These are phyloP conservation scores for Acanthamoeba royreba DNA, from an alignment of 208 protist species.

Conservation along the genomic window DNA sequence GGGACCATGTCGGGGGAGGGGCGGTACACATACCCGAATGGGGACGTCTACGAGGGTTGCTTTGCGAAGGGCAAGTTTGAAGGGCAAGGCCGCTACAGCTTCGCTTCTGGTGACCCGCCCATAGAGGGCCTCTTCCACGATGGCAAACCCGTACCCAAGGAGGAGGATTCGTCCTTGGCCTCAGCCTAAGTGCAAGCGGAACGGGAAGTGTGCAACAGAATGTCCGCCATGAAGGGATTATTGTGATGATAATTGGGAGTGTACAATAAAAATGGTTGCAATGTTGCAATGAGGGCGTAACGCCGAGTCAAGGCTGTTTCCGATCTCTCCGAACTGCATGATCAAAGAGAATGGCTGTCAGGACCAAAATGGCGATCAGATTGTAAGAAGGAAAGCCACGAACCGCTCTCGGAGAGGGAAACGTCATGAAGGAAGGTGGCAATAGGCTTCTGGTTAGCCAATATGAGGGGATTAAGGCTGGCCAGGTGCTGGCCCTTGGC, in stretches of 20 bases:
- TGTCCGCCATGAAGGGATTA: too few species aligned
- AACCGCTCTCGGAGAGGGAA: neutral
- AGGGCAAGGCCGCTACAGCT: neutral
- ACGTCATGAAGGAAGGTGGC: neutral
- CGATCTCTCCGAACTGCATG: neutral
- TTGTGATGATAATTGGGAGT: too few species aligned
- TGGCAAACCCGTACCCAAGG: neutral
- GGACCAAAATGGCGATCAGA: neutral
- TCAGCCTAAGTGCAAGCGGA: too few species aligned
- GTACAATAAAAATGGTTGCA: neutral
- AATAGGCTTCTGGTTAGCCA: neutral
- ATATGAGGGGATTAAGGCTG: neutral
- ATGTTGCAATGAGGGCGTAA: neutral
- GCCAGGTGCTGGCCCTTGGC: neutral
- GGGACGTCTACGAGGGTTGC: neutral
- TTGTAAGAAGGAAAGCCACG: neutral
- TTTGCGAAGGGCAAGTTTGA: neutral
- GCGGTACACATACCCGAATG: neutral
- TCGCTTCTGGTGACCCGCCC: neutral
- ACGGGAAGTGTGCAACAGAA: too few species aligned
- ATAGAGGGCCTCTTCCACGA: neutral
- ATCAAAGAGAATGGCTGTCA: too few species aligned
- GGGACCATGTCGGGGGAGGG: neutral
- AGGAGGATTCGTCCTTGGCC: too few species aligned
- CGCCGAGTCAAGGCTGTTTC: neutral